These are phyloP conservation scores for Perkinsus marinus DNA, from an alignment of 169 alveolate species.

Conservation along the genomic window DNA sequence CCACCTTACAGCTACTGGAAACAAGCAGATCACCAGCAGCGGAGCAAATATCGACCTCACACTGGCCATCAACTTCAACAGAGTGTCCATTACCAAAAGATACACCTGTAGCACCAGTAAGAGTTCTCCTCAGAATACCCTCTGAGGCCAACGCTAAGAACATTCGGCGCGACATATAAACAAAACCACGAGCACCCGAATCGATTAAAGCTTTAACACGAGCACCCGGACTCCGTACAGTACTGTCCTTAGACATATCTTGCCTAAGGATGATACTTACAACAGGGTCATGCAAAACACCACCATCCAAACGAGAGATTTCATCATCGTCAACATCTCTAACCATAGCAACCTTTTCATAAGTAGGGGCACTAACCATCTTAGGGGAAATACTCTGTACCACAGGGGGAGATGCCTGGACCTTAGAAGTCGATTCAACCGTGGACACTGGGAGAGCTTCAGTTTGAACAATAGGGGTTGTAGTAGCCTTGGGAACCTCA, in stretches of 20 bases:
- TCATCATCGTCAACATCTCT: background rate
- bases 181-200: background rate
- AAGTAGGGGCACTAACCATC: background rate
- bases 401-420: background rate
- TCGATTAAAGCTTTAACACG: background rate
- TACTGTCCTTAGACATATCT: too few species aligned
- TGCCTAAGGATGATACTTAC: background rate
- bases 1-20: background rate
- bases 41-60: background rate
- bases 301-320: background rate
- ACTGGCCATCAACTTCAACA: background rate
- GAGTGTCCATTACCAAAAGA: background rate
- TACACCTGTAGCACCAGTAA: background rate
- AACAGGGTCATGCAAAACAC: background rate
- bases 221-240: background rate
- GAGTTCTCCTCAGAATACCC: background rate
- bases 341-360: background rate
- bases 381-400: background rate
- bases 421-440: background rate
- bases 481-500: background rate
- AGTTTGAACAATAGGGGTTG: background rate
- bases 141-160: background rate
- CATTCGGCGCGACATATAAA: background rate
- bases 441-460: background rate
- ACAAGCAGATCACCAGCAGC: background rate